A percentile compares a stretch with the other conserved stretches of the same genome.
Evolutionary conservation across 352 stramenopile genomes (phyloP).

Genomic region (Phytophthora ohioensis): DNA sequence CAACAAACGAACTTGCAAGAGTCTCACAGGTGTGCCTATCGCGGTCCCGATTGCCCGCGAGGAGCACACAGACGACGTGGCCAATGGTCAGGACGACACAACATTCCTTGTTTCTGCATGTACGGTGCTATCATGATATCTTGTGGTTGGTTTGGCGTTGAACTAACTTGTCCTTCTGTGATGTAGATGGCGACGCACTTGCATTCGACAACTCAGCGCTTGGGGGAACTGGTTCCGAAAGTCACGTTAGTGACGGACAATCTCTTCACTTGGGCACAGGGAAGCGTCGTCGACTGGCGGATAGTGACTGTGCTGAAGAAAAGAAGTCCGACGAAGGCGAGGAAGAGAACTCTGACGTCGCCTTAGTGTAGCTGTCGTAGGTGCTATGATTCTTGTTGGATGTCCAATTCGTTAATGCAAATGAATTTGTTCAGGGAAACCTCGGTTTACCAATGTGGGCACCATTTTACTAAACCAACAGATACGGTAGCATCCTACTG

Average conservation of each 20-base stretch:
- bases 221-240: slow-evolving; percentile 21
- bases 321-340: slow-evolving; percentile 29
- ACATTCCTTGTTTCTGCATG: slow-evolving; percentile 45
- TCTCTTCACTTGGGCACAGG: slow-evolving; percentile 12
- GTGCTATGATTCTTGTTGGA: neutral
- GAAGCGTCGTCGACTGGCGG: slow-evolving; percentile 39
- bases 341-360: slow-evolving; percentile 26
- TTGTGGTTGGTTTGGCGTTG: neutral
- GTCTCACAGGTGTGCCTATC: slow-evolving; percentile 26
- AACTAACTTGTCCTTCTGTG: slow-evolving; percentile 15
- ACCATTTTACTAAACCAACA: neutral
- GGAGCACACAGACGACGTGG: slow-evolving; percentile 29
- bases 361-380: slow-evolving; percentile 24
- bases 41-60: slow-evolving; percentile 16
- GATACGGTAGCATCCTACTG: slow-evolving; percentile 48
- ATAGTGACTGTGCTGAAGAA: slow-evolving; percentile 11
- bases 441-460: too few relatives aligned
- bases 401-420: neutral
- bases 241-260: slow-evolving; percentile 29
- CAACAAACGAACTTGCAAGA: slow-evolving; percentile 89
- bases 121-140: slow-evolving; percentile 25
- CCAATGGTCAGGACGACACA: slow-evolving; percentile 34
- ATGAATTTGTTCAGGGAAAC: too few relatives aligned
- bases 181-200: slow-evolving; percentile 45
- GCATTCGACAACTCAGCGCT: slow-evolving; percentile 47